Base-by-base conservation (phyloP, 768 basidiomycete species). In the Russula ochroleuca region DNA sequence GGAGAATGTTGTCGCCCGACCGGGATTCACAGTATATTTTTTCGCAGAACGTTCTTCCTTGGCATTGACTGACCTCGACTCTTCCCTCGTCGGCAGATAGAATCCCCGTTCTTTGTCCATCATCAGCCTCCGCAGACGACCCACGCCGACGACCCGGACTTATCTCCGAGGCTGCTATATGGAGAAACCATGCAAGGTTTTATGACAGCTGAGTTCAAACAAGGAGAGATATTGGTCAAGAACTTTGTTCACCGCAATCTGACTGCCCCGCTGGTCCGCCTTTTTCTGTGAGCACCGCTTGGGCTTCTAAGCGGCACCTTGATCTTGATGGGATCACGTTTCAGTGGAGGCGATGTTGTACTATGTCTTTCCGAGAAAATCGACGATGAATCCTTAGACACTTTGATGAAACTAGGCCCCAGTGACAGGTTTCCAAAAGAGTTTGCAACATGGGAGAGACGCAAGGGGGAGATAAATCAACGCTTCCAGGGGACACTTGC, bases 11-110 rank as follows among this genome's bases (percentile, higher is more conserved):
- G 68, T 71, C 3, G 70, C 73, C 6, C 74, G 75, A n/a, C 71
- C 72, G 3, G 83, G 83, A 0, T 84, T 84, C 66, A 73, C 70
- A 65, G 84, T 84, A 69, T 74, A 51, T 21, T 50, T n/a, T 50
- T 2, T 25, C 33, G 21, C 19, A 0, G 9, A 35, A 35, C 3
- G 1, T 15, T 19, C 57, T 31, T 47, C 25, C 31, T 40, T 31
- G 14, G 4, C 6, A 21, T 3, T 40, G n/a, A 52, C 33, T n/a
- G n/a, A n/a, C n/a, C n/a, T 6, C 3, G 4, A 31, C 17, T 21
- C 5, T 23, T 28, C 19, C 48, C 17, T 35, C 7, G 19, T 40
- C 23, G n/a, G 1, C 54, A 64, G 57, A 41, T 64, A 50, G 28
- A 59, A 5, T 59, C 45, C 13, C 37, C 33, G 3, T 25, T 28